These are phyloP conservation scores for Tetrapisispora taiwanensis DNA, from an alignment of 805 yeast genomes.

Conservation along the genomic window DNA sequence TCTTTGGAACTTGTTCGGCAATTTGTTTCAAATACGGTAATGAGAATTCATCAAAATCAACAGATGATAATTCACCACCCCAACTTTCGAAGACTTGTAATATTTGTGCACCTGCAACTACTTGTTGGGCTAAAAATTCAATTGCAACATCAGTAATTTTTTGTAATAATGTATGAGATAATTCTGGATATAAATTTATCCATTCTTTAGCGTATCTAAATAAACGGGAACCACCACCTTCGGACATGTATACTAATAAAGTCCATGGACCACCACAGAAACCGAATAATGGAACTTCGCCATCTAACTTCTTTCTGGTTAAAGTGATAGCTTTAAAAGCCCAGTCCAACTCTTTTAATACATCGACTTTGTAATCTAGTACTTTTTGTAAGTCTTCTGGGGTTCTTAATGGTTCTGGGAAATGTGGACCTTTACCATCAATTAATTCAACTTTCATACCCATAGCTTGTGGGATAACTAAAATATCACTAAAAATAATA, in stretches of 20 bases:
- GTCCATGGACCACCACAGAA: conserved; percentile 99
- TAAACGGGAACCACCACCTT: conserved; percentile 91
- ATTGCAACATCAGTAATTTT: conserved; percentile 79
- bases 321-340: conserved; percentile 87
- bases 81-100: conserved; percentile 93
- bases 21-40: conserved; percentile 81
- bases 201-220: conserved; percentile 87
- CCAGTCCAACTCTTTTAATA: conserved; percentile 76
- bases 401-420: conserved; percentile 74
- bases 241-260: conserved; percentile 89
- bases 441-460: conserved; percentile 91
- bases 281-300: conserved; percentile 89
- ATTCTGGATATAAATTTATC: conserved; percentile 72
- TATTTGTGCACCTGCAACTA: conserved; percentile 96
- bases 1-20: conserved; percentile 51
- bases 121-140: conserved; percentile 89
- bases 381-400: conserved; percentile 53
- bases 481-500: conserved; percentile 87
- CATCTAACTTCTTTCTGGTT: conserved; percentile 77
- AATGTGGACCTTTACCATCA: conserved; percentile 90
- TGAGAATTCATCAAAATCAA: conserved; percentile 78
- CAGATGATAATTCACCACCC: conserved; percentile 94
- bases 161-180: conserved; percentile 59
- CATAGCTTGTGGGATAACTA: conserved; percentile 96
- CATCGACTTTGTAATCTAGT: conserved; percentile 55